Evolutionary conservation across 2,329 filamentous ascomycete species (phyloP).

Genomic region (Fusarium citri): DNA sequence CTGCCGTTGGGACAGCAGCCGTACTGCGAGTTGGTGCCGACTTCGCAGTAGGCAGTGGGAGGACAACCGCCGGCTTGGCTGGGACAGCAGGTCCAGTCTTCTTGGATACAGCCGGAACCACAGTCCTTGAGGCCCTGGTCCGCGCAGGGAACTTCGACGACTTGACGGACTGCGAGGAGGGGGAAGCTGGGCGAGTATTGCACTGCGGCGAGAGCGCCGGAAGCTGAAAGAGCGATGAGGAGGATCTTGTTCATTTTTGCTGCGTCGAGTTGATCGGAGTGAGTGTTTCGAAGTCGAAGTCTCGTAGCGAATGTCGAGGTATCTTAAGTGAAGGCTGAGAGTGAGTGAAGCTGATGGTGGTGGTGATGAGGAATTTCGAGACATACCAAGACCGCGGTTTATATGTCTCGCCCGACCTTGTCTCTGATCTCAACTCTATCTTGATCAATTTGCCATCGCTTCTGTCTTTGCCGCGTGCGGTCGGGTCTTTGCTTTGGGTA

Average conservation of each 20-base stretch:
- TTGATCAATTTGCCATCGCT: neutral
- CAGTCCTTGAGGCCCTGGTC: constrained; percentile 44
- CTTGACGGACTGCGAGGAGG: constrained; percentile 37
- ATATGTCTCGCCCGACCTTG: constrained; percentile 6
- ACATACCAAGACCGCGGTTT: constrained; percentile 19
- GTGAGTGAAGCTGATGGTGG: neutral
- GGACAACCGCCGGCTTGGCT: constrained; percentile 46
- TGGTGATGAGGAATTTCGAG: neutral
- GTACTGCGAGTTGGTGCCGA: constrained; percentile 44
- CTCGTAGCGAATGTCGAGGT: constrained; percentile 5
- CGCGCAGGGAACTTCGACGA: constrained; percentile 40
- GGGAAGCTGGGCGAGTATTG: constrained; percentile 24
- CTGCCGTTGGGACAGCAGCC: constrained; percentile 48
- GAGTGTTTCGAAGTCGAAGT: constrained; percentile 1
- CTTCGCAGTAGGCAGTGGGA: constrained; percentile 38
- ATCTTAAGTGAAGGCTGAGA: neutral
- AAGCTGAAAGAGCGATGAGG: constrained; percentile 39
- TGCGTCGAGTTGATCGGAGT: neutral
- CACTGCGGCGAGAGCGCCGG: constrained; percentile 31
- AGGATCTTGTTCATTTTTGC: constrained; percentile 42
- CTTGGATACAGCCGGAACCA: constrained; percentile 47
- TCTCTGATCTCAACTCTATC: neutral
- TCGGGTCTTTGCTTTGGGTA: constrained; percentile 17
- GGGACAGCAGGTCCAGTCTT: constrained; percentile 49
- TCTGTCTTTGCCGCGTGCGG: constrained; percentile 16